These are phyloP conservation scores for Aegilops umbellulata DNA, from an alignment of 176 grass and related monocot genomes.

Conservation along the genomic window DNA sequence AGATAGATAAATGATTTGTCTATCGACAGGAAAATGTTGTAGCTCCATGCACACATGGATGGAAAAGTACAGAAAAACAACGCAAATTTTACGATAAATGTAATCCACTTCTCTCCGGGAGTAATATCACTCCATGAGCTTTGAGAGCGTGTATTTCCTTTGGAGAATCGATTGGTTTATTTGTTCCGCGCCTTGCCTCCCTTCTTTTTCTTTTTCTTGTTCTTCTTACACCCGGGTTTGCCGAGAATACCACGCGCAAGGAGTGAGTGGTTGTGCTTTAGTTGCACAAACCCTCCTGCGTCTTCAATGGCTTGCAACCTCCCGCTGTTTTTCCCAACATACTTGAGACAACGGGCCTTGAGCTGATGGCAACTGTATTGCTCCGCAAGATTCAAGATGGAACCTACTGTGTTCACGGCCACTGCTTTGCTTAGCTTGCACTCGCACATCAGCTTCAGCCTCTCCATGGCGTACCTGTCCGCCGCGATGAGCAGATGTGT, in stretches of 20 bases:
- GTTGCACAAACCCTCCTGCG: background rate
- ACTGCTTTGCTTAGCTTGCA: conserved; percentile 10
- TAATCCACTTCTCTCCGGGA: background rate
- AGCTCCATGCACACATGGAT: background rate
- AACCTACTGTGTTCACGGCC: conserved; percentile 16
- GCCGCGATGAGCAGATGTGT: background rate
- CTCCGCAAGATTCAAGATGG: conserved; percentile 29
- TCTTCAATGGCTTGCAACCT: background rate
- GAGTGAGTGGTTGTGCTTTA: background rate
- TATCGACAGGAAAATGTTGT: background rate
- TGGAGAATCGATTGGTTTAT: background rate
- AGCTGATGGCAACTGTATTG: conserved; percentile 6
- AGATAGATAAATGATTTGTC: background rate
- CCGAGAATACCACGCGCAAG: background rate
- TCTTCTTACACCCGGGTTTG: background rate
- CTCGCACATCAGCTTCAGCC: background rate
- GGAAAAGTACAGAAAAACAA: background rate
- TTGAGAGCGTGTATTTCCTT: background rate
- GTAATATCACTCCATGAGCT: background rate
- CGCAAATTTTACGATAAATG: background rate
- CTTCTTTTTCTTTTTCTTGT: background rate
- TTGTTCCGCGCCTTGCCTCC: background rate
- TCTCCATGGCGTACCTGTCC: background rate
- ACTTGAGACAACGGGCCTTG: background rate
- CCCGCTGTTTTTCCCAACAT: background rate